These are phyloP conservation scores for Penicillium sp. DNA, from an alignment of 2,329 filamentous ascomycete species.

Conservation along the genomic window DNA sequence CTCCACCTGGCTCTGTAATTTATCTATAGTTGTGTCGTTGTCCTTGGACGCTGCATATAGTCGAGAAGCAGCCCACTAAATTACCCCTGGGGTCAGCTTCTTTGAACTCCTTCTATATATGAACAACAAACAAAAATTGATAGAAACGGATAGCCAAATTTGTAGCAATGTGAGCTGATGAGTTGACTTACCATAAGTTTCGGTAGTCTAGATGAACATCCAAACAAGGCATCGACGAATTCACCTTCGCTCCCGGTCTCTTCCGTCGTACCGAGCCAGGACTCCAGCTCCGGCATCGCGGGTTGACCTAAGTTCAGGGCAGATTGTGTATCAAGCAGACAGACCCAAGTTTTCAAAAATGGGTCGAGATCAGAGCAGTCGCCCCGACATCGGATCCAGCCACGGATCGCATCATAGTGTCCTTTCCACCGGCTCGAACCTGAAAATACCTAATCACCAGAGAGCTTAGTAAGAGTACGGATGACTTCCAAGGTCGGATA, in stretches of 20 bases:
- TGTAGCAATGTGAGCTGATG: too few relatives aligned
- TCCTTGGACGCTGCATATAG: not conserved
- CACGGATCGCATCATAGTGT: not conserved
- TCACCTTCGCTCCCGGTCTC: not conserved
- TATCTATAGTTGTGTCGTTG: not conserved
- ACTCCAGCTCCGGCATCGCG: not conserved
- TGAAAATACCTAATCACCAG: not conserved
- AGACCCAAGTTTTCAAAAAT: not conserved
- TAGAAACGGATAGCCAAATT: too few relatives aligned
- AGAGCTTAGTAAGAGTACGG: not conserved
- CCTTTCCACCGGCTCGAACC: not conserved
- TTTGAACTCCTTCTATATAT: too few relatives aligned
- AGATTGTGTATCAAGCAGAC: not conserved
- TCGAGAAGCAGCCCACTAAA: not conserved
- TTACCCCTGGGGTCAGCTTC: not conserved
- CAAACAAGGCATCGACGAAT: not conserved
- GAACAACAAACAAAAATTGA: too few relatives aligned
- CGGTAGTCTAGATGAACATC: not conserved
- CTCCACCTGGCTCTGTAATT: not conserved
- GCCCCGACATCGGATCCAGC: not conserved
- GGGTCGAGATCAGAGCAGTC: not conserved
- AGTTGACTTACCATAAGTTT: not conserved
- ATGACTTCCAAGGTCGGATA: too few relatives aligned
- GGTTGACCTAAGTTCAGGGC: not conserved
- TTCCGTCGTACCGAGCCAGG: not conserved